These are phyloP conservation scores for Hanseniaspora lachancei DNA, from an alignment of 805 yeast species.

Conservation along the genomic window DNA sequence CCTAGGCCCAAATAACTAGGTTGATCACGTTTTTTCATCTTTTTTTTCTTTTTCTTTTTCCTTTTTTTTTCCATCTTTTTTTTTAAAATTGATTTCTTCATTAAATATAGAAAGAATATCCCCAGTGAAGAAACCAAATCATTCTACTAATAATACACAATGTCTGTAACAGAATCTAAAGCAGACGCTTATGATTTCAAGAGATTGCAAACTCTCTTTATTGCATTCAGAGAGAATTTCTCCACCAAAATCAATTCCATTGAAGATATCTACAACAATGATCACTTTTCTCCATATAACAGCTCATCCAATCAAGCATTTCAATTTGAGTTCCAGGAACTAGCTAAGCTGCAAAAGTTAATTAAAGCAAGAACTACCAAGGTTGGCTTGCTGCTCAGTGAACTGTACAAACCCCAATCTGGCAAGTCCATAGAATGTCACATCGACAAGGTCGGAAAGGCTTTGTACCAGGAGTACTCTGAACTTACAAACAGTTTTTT, in stretches of 20 bases:
- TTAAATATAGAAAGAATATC: no score
- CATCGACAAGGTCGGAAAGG: not conserved
- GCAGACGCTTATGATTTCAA: not conserved
- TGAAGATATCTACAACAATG: not conserved
- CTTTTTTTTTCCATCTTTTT: not conserved
- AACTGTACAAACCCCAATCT: not conserved
- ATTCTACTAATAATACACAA: not conserved
- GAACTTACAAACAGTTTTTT: slow-evolving; percentile 17
- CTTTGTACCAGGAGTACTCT: slow-evolving; percentile 22
- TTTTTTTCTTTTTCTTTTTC: not conserved
- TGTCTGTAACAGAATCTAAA: not conserved
- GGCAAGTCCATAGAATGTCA: not conserved
- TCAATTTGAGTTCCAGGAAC: slow-evolving; percentile 30
- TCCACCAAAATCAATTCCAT: not conserved
- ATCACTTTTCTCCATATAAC: not conserved
- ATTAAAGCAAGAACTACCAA: slow-evolving; percentile 68
- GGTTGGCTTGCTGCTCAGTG: slow-evolving; percentile 28
- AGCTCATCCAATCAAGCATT: not conserved
- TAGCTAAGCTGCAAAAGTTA: slow-evolving; percentile 44
- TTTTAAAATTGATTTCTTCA: no score
- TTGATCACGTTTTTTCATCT: no score
- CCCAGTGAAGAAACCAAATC: not conserved
- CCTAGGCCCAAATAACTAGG: no score
- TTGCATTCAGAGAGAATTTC: slow-evolving; percentile 5
- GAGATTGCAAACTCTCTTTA: not conserved